Evolutionary conservation across 176 grass and related monocot genomes (phyloP).

Genomic region (Avena sativa): DNA sequence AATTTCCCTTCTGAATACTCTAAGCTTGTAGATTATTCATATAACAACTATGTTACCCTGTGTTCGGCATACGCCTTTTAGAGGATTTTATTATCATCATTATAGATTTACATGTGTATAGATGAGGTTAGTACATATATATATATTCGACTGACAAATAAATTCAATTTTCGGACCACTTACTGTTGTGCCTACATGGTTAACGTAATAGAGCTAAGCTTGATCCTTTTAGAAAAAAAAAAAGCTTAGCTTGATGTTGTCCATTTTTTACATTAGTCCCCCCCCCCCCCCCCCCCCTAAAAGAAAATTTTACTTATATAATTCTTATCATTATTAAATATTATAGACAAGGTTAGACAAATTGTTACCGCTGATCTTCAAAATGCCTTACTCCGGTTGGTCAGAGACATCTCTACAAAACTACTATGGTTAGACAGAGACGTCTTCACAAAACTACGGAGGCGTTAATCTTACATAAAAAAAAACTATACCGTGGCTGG

Average conservation of each 20-base stretch:
- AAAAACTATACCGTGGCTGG: too few relatives aligned
- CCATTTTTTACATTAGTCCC: background rate
- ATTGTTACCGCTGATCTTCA: too few relatives aligned
- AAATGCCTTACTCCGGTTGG: background rate
- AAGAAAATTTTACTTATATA: background rate
- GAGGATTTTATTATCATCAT: background rate
- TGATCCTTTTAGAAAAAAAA: too few relatives aligned
- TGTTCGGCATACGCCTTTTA: slow-evolving; percentile 18
- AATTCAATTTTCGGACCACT: background rate
- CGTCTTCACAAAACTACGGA: too few relatives aligned
- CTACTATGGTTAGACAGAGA: too few relatives aligned
- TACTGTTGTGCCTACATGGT: background rate
- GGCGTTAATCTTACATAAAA: too few relatives aligned
- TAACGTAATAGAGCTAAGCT: background rate
- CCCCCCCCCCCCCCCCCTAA: too few relatives aligned
- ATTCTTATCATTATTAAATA: background rate
- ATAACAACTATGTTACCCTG: background rate
- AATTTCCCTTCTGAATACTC: slow-evolving; percentile 42
- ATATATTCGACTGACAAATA: background rate
- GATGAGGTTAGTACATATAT: background rate
- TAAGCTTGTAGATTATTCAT: slow-evolving; percentile 18
- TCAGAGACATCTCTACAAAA: too few relatives aligned
- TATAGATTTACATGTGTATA: background rate
- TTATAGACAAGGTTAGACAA: background rate
- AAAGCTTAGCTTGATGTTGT: too few relatives aligned